Evolutionary conservation across 768 basidiomycete genomes (phyloP), one percentile per base, ranked within the genome.

Genomic region (Phanerodontia chrysosporium): DNA sequence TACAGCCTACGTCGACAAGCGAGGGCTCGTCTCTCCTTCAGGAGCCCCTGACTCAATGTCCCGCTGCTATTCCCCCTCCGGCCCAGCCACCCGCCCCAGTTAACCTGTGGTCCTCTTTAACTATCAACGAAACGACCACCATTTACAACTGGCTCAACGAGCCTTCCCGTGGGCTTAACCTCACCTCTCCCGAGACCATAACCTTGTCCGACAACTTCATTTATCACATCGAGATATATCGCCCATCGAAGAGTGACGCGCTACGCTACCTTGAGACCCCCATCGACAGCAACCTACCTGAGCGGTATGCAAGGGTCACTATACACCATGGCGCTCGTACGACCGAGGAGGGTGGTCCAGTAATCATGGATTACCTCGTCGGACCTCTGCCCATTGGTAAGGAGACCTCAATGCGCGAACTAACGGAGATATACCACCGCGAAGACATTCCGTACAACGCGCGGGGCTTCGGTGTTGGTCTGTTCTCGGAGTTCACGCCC

Each of bases 21-120:
- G 55, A 45, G 21, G 18, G 14, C 13, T 12, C 21, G 22, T 13
- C 28, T 46, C 13, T 29, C 29, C 42, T 24, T 28, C 8, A 36
- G 12, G 12, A 28, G 49, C 28, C 44, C 13, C 61, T 76, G 25
- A 65, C 67, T 46, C 73, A 74, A 51, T 82, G 81, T 56, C 61
- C 65, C 1, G 54, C 77, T 6, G 56, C 52, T 22, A 52, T 66
- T 3, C 70, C 73, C 21, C 74, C 63, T 14, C 55, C 57, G n/a
- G 79, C 78, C 0, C 64, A 61, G 0, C 74, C 78, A 3, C 80
- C 81, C 10, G 75, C 74, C 2, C 73, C 74, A 2, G 57, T 70
- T 42, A 84, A 86, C 62, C 72, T 78, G 14, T 86, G 83, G 83
- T 73, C 77, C 6, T 78, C 81, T 14, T 74, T 86, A 51, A 72